A percentile compares a stretch with the other conserved stretches of the same genome.
These are phyloP conservation scores for Fonsecaea erecta DNA, from an alignment of 2,329 filamentous ascomycete species.

Conservation along the genomic window DNA sequence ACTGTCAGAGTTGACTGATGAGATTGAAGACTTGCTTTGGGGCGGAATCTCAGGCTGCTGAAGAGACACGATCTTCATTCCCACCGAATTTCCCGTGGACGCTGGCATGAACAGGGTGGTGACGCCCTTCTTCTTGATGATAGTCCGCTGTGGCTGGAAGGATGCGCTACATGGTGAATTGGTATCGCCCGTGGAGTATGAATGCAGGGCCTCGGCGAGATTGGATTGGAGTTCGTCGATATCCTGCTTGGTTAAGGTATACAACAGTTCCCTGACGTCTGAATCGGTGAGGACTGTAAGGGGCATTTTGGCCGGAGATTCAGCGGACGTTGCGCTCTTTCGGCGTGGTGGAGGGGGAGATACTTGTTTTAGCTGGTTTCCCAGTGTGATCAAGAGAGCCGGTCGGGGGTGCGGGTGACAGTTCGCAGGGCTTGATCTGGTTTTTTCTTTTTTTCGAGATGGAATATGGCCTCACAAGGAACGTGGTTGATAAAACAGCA, in stretches of 20 bases:
- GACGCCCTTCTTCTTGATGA: conserved; percentile 64
- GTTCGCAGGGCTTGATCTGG: neutral
- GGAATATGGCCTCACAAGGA: neutral
- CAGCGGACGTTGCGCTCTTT: conserved; percentile 21
- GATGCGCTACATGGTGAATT: conserved; percentile 62
- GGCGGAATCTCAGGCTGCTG: conserved; percentile 40
- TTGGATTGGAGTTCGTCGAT: conserved; percentile 61
- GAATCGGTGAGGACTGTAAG: conserved; percentile 63
- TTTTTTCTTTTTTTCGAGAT: conserved; percentile 17
- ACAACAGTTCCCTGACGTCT: conserved; percentile 61
- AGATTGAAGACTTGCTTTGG: conserved; percentile 27
- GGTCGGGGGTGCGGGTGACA: neutral
- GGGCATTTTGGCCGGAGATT: conserved; percentile 53
- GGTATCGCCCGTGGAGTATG: conserved; percentile 68
- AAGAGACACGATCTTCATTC: conserved; percentile 68
- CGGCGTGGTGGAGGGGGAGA: neutral
- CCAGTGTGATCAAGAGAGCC: neutral
- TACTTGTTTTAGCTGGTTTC: neutral
- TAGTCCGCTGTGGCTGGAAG: conserved; percentile 66
- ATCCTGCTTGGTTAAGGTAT: conserved; percentile 61
- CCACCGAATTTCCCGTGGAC: conserved; percentile 62
- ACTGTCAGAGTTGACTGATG: conserved; percentile 34
- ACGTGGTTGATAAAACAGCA: neutral
- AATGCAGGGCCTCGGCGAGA: conserved; percentile 64
- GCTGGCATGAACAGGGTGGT: conserved; percentile 72